Percentiles rank a stretch among this genome's conserved stretches.
Conservation (phyloP, 139 green algal species). For the Ostreobium quekettii region DNA sequence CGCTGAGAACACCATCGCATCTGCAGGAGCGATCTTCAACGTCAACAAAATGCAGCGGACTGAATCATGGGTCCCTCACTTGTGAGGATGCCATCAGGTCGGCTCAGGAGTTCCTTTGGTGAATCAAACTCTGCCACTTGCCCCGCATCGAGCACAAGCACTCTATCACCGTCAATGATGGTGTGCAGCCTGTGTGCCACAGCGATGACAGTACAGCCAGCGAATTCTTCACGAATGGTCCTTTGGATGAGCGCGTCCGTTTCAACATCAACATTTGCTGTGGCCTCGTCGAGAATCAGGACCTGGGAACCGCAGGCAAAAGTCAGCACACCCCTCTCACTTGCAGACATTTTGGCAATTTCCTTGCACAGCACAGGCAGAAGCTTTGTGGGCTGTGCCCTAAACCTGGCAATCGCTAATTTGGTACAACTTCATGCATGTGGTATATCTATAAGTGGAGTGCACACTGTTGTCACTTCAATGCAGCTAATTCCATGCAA, state of each 20-base stretch:
- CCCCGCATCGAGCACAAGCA: conserved; percentile 58
- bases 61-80: neutral
- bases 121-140: conserved; percentile 51
- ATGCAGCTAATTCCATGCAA: too few relatives aligned
- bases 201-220: too few relatives aligned
- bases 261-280: conserved; percentile 71
- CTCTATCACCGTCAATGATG: conserved; percentile 60
- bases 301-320: conserved; percentile 21
- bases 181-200: conserved; percentile 47
- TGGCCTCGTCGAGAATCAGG: conserved; percentile 66
- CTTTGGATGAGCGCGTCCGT: conserved; percentile 73
- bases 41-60: neutral
- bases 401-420: too few relatives aligned
- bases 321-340: neutral
- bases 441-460: too few relatives aligned
- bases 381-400: too few relatives aligned
- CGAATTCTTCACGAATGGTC: conserved; percentile 9
- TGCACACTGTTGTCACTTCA: too few relatives aligned
- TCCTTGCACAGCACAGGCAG: too few relatives aligned
- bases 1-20: too few relatives aligned
- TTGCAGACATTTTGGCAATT: neutral
- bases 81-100: conserved; percentile 19
- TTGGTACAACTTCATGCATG: too few relatives aligned
- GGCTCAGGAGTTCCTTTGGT: conserved; percentile 37
- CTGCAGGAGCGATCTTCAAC: too few relatives aligned